These are phyloP conservation scores for Obelidium mucronatum DNA, from an alignment of 192 early-diverging fungal species.

Conservation along the genomic window DNA sequence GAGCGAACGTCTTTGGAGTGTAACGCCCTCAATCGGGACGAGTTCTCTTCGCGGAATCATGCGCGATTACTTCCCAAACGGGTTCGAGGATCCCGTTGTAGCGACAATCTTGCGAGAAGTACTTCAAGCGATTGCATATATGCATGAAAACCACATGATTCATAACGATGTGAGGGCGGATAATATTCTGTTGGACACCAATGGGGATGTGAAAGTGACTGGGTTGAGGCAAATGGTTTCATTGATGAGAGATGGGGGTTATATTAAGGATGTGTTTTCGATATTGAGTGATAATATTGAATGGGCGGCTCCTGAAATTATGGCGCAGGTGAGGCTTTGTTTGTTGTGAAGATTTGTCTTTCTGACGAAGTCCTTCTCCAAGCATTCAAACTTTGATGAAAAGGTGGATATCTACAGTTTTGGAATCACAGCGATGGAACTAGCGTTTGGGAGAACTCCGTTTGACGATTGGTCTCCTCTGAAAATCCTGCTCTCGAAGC, in stretches of 20 bases:
- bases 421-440: slow-evolving; percentile 66
- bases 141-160: slow-evolving; percentile 66
- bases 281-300: slow-evolving; percentile 64
- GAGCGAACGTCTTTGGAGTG: slow-evolving; percentile 64
- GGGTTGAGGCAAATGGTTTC: slow-evolving; percentile 60
- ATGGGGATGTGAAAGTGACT: slow-evolving; percentile 60
- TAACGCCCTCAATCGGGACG: slow-evolving; percentile 58
- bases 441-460: slow-evolving; percentile 60
- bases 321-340: slow-evolving; percentile 52
- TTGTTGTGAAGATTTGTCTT: neutral
- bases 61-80: slow-evolving; percentile 54
- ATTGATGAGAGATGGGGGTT: slow-evolving; percentile 50
- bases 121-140: slow-evolving; percentile 57
- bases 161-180: slow-evolving; percentile 69
- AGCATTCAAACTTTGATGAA: slow-evolving; percentile 47
- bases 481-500: slow-evolving; percentile 57
- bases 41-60: slow-evolving; percentile 60
- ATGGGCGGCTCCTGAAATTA: slow-evolving; percentile 68
- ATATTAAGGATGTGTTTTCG: slow-evolving; percentile 56
- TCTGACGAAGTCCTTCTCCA: neutral
- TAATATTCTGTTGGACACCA: slow-evolving; percentile 60
- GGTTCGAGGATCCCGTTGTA: slow-evolving; percentile 56
- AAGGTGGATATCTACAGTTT: slow-evolving; percentile 67
- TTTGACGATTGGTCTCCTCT: slow-evolving; percentile 60
- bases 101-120: slow-evolving; percentile 63